Evolutionary conservation across 768 basidiomycete species (phyloP).

Genomic region (Kwoniella europaea): DNA sequence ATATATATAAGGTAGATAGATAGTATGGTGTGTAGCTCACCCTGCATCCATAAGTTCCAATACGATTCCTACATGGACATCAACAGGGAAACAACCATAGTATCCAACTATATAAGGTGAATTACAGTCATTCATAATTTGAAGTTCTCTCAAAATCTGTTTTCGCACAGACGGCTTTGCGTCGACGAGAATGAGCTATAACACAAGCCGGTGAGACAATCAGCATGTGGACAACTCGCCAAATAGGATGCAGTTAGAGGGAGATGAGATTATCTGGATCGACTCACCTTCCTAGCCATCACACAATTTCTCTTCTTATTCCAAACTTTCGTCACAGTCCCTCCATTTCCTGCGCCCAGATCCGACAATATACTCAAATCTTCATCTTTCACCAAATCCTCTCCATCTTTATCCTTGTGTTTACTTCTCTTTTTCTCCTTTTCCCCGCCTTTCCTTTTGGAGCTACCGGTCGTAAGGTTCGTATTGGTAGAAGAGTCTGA

Average conservation of each 20-base stretch:
- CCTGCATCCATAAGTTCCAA: conserved; percentile 74
- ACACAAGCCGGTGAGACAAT: neutral
- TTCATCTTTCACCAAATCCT: conserved; percentile 76
- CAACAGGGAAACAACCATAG: conserved; percentile 93
- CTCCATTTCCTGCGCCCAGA: conserved; percentile 94
- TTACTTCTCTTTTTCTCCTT: conserved; percentile 32
- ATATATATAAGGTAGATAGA: neutral
- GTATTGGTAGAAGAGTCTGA: conserved; percentile 31
- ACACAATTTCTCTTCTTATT: conserved; percentile 86
- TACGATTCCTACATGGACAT: conserved; percentile 98
- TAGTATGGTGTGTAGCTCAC: conserved; percentile 35
- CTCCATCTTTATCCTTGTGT: conserved; percentile 71
- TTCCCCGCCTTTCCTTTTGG: conserved; percentile 25
- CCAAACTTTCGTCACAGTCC: conserved; percentile 94
- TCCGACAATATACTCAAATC: conserved; percentile 89
- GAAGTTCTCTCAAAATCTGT: conserved; percentile 95
- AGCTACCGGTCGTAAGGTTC: conserved; percentile 9
- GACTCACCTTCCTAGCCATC: conserved; percentile 95
- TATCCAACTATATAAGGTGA: conserved; percentile 95
- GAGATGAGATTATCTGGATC: too few species aligned
- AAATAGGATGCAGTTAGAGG: too few species aligned
- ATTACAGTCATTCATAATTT: conserved; percentile 98
- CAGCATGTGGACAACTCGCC: too few species aligned
- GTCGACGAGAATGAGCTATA: conserved; percentile 57
- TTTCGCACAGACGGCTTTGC: conserved; percentile 89